A percentile compares a stretch with the other conserved stretches of the same genome.
phyloP scores from a whole-genome alignment of 2,329 filamentous ascomycete species.

The Massarina eburnea region DNA sequence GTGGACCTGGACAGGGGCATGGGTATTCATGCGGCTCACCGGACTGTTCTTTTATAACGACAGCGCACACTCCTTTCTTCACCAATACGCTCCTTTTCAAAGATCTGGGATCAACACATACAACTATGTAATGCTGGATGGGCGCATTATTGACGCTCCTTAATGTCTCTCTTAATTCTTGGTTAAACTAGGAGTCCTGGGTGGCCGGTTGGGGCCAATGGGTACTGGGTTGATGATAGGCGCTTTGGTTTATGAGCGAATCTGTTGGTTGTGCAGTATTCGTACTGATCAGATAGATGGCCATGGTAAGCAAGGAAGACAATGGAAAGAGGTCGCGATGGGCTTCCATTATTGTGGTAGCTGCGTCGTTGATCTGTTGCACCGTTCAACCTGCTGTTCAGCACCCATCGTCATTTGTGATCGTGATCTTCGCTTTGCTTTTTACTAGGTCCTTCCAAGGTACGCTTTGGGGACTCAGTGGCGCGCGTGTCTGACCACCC shows the following conservation, averaged over 20 bases:
- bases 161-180: constrained; percentile 4
- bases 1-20: not conserved
- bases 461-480: too few relatives aligned
- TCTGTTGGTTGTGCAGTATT: not conserved
- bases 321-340: not conserved
- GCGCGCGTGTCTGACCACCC: too few relatives aligned
- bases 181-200: not conserved
- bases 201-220: not conserved
- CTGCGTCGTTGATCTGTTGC: not conserved
- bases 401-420: not conserved
- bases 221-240: not conserved
- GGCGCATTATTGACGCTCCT: constrained; percentile 2
- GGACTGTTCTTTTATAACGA: constrained; percentile 1
- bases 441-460: not conserved
- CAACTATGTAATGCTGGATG: constrained; percentile 5
- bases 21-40: not conserved
- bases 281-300: not conserved
- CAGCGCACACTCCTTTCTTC: constrained; percentile 4
- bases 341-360: constrained; percentile 1
- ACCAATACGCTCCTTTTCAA: constrained; percentile 4
- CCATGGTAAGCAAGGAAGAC: not conserved
- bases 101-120: constrained; percentile 4
- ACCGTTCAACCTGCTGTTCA: not conserved
- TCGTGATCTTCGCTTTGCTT: not conserved
- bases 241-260: not conserved